Conservation (phyloP, 2,329 filamentous ascomycete species). For the Hymenoscyphus scutula region DNA sequence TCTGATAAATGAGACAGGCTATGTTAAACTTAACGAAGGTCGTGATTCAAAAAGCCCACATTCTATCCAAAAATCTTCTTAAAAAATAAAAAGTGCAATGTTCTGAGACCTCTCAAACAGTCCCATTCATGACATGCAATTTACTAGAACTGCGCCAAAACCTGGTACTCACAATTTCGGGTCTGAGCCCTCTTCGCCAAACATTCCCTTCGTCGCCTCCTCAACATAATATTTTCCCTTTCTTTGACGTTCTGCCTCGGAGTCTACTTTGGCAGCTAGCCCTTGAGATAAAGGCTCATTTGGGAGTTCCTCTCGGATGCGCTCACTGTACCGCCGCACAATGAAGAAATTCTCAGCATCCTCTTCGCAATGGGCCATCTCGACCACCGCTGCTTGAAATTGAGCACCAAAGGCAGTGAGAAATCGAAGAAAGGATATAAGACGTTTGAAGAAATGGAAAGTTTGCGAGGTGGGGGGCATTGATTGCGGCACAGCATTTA, state of each 20-base stretch:
- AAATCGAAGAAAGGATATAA: background rate
- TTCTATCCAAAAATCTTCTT: no score
- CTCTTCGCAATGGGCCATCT: background rate
- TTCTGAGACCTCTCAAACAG: no score
- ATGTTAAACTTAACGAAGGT: no score
- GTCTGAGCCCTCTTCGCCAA: background rate
- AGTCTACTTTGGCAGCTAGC: background rate
- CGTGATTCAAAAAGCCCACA: no score
- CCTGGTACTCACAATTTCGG: background rate
- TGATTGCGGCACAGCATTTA: no score
- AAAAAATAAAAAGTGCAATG: no score
- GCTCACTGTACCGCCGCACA: background rate
- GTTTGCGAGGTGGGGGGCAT: no score
- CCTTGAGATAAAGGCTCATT: background rate
- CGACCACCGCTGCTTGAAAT: background rate
- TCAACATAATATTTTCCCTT: background rate
- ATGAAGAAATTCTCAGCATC: background rate
- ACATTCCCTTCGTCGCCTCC: background rate
- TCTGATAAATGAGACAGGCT: no score
- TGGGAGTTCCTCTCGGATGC: background rate
- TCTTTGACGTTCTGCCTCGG: background rate
- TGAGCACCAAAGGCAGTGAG: background rate
- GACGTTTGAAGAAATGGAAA: background rate
- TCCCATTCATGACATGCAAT: no score
- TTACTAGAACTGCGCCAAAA: no score